These are phyloP conservation scores for Candida broadrunensis DNA, from an alignment of 805 yeast genomes.

Conservation along the genomic window DNA sequence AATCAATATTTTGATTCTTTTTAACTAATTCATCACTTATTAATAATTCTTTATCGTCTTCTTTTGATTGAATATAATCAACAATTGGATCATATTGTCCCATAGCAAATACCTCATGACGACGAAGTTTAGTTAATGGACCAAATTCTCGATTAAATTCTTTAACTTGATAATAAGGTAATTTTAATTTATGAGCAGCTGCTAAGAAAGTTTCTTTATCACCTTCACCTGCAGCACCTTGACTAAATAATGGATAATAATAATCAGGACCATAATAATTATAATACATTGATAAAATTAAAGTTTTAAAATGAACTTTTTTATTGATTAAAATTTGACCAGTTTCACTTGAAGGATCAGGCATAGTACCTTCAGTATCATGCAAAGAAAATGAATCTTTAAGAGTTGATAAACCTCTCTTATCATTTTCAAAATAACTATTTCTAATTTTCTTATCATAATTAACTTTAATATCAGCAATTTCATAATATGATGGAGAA, in stretches of 20 bases:
- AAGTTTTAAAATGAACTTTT: conserved; percentile 25
- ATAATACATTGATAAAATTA: conserved; percentile 35
- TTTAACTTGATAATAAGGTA: conserved; percentile 36
- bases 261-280: conserved; percentile 35
- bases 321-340: conserved; percentile 38
- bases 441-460: conserved; percentile 18
- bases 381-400: conserved; percentile 17
- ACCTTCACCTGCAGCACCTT: conserved; percentile 44
- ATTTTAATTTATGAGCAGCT: conserved; percentile 34
- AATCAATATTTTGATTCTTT: conserved; percentile 13
- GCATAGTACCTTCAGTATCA: conserved; percentile 28
- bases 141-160: conserved; percentile 38
- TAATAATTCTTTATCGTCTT: conserved; percentile 11
- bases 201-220: conserved; percentile 43
- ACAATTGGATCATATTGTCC: conserved; percentile 37
- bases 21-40: conserved; percentile 14
- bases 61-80: conserved; percentile 20
- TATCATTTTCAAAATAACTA: conserved; percentile 24
- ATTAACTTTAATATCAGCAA: conserved; percentile 26
- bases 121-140: conserved; percentile 19
- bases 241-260: conserved; percentile 36
- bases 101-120: conserved; percentile 31
- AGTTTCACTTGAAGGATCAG: conserved; percentile 38
- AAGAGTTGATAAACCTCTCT: conserved; percentile 15
- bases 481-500: conserved; percentile 33